phyloP scores from a whole-genome alignment of 208 protist genomes.

The Leishmania lainsoni region DNA sequence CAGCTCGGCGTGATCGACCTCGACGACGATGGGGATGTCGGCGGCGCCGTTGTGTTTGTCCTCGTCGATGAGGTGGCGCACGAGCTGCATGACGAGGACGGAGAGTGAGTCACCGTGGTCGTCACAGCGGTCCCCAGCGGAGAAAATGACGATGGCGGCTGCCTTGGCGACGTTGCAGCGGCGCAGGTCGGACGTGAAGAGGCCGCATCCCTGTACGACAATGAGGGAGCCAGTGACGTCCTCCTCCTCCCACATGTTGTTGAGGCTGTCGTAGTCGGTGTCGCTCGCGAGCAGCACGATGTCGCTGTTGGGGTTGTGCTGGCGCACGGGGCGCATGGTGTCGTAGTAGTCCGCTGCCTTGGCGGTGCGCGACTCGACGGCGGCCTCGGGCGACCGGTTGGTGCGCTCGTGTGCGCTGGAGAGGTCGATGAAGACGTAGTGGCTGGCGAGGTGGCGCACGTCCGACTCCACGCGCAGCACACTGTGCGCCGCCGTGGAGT shows the following conservation, averaged over 20 bases:
- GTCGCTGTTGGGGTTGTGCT: constrained; percentile 36
- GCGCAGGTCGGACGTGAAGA: constrained; percentile 38
- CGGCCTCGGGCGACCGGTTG: constrained; percentile 35
- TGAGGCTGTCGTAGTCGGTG: constrained; percentile 34
- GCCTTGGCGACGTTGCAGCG: constrained; percentile 40
- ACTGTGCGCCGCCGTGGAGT: constrained; percentile 8
- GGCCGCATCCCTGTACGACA: constrained; percentile 43
- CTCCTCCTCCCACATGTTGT: constrained; percentile 45
- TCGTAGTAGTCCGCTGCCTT: constrained; percentile 51
- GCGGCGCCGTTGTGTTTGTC: constrained; percentile 13
- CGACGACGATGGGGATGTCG: constrained; percentile 40
- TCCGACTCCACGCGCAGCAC: constrained; percentile 18
- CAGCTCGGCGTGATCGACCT: constrained; percentile 34
- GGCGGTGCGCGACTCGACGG: constrained; percentile 27
- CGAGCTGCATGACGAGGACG: constrained; percentile 31
- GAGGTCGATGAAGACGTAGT: constrained; percentile 53
- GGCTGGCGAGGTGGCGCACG: constrained; percentile 28
- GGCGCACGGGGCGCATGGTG: constrained; percentile 36
- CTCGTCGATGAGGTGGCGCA: constrained; percentile 31
- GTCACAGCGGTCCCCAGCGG: constrained; percentile 41
- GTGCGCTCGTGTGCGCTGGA: constrained; percentile 38
- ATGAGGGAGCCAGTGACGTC: constrained; percentile 26
- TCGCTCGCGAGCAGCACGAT: constrained; percentile 44
- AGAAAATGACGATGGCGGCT: constrained; percentile 41
- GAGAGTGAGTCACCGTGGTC: constrained; percentile 43